Evolutionary conservation across 2,329 filamentous ascomycete species (phyloP).

Genomic region (Cladosporium sp.): DNA sequence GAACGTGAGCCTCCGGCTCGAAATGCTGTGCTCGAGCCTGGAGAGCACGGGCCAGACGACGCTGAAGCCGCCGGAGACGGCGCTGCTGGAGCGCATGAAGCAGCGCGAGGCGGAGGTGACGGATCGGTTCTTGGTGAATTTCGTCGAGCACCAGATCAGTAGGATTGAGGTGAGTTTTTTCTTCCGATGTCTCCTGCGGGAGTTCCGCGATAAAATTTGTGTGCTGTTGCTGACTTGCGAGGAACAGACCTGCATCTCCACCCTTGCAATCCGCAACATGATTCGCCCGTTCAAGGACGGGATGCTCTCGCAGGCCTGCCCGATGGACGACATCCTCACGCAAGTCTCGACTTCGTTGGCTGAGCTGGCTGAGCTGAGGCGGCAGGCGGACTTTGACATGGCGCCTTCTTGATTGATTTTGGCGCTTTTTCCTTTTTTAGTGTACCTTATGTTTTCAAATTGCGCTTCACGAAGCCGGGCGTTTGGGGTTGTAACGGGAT

Average conservation of each 20-base stretch:
- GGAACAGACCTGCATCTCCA: slow-evolving; percentile 70
- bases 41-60: slow-evolving; percentile 60
- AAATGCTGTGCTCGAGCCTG: slow-evolving; percentile 88
- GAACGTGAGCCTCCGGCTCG: slow-evolving; percentile 79
- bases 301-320: slow-evolving; percentile 67
- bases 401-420: slow-evolving; percentile 10
- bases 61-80: slow-evolving; percentile 74
- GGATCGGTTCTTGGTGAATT: slow-evolving; percentile 78
- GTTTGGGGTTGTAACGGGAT: background rate
- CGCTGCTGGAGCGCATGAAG: slow-evolving; percentile 69
- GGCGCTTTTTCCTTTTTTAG: background rate
- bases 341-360: slow-evolving; percentile 56
- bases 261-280: slow-evolving; percentile 72
- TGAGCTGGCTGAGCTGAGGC: slow-evolving; percentile 57
- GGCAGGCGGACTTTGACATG: slow-evolving; percentile 13
- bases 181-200: background rate
- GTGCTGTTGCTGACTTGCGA: background rate
- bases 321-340: slow-evolving; percentile 66
- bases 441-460: background rate
- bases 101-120: slow-evolving; percentile 74
- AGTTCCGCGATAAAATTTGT: background rate
- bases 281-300: slow-evolving; percentile 62
- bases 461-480: slow-evolving; percentile 5
- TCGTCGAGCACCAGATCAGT: slow-evolving; percentile 91
- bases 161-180: slow-evolving; percentile 79